phyloP scores from a whole-genome alignment of 1,284 basidiomycete genomes.

The Melampsora larici-populina region DNA sequence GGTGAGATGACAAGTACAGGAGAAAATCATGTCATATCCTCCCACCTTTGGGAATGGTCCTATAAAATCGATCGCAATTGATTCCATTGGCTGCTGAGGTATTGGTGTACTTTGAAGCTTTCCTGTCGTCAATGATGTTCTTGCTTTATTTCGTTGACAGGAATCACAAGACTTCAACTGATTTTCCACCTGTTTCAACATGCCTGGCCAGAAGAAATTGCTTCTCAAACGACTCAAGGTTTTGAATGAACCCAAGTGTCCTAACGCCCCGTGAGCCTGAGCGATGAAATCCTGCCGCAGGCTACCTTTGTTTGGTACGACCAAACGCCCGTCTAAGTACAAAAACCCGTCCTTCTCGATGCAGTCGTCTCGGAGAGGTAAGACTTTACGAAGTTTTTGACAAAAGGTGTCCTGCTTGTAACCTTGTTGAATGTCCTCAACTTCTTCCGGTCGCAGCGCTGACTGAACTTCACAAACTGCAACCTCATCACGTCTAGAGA shows the following conservation, averaged over 20 bases:
- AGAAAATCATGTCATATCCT: conserved; percentile 20
- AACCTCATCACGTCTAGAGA: neutral
- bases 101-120: neutral
- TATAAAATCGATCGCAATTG: conserved; percentile 4
- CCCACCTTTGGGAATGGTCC: neutral
- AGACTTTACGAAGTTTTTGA: neutral
- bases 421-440: neutral
- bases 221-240: neutral
- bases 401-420: conserved; percentile 4
- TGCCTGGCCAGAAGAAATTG: conserved; percentile 17
- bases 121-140: neutral
- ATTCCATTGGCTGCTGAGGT: neutral
- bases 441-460: neutral
- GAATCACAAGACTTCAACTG: neutral
- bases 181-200: neutral
- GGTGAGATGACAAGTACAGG: too few relatives aligned
- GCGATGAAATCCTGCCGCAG: too few relatives aligned
- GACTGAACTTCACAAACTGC: too few relatives aligned
- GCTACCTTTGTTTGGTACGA: neutral
- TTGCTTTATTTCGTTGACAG: conserved; percentile 1
- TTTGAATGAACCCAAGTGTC: conserved; percentile 7
- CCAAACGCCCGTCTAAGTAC: neutral
- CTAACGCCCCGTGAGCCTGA: neutral
- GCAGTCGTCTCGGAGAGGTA: neutral
- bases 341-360: neutral